Base-by-base conservation (phyloP, 1,139 yeast genomes). In the Saccharomyces pastorianus region DNA sequence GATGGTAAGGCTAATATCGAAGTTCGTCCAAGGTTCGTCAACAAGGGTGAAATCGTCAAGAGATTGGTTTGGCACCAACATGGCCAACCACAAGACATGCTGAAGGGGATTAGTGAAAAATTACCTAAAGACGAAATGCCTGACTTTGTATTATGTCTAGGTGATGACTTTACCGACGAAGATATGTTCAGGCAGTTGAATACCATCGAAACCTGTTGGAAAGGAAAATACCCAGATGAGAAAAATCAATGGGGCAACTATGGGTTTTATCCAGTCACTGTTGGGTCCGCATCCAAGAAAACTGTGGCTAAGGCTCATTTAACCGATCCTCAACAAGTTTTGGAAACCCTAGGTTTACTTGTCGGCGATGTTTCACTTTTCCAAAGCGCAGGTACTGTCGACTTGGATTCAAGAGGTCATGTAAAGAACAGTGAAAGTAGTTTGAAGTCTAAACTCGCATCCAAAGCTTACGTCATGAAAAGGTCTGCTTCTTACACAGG, bases 91-190 rank as follows among this genome's bases (percentile, higher is more conserved):
- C 74, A 72, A 53, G 64, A 65, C 32, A 61, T 65, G 54, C 53
- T 61, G 56, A 56, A 74, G 72, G 49, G 71, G 64, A 56, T 71
- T 62, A 54, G 69, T 61, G 67, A 67, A n/a, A 69, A 70, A n/a
- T 72, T 78, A 27, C 66, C 76, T 0, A 68, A 72, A 27, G 79
- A 76, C 2, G 76, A 79, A 51, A 74, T 82, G 51, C 93, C 96
- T 0, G 96, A 88, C 64, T 93, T 95, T 66, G 81, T 88, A 51
- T 71, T 91, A 54, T 93, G 98, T 73, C 74, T 89, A 49, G 99
- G 99, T 50, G 99, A 95, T 70, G 99, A 95, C 69, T 78, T 85
- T 52, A 95, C 99, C 0, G 99, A 95, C 70, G 99, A 95, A 70
- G 99, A 93, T 67, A 93, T 93, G 99, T 93, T 93, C 70, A 78